These are phyloP conservation scores for Fusarium veterinarium DNA, from an alignment of 2,329 filamentous ascomycete genomes.

Conservation along the genomic window DNA sequence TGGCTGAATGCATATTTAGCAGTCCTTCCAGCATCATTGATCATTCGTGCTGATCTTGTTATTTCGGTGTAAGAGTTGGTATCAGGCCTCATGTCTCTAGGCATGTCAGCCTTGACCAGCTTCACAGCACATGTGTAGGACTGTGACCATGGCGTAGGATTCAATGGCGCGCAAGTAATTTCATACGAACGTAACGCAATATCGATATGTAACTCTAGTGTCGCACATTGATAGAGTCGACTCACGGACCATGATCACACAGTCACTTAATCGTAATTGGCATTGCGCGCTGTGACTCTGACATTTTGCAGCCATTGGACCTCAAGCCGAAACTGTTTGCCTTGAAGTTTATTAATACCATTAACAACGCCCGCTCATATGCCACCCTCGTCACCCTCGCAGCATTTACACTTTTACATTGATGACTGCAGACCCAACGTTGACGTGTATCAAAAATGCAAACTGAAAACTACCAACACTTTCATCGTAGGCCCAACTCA, in stretches of 20 bases:
- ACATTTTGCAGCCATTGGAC: not conserved
- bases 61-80: slow-evolving; percentile 8
- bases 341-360: not conserved
- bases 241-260: not conserved
- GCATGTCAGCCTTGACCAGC: not conserved
- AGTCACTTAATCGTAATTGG: not conserved
- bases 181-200: not conserved
- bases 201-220: not conserved
- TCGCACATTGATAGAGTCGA: not conserved
- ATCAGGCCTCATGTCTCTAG: not conserved
- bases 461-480: not conserved
- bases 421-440: not conserved
- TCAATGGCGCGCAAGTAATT: not conserved
- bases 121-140: not conserved
- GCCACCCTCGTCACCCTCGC: not conserved
- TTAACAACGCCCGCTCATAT: not conserved
- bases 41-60: slow-evolving; percentile 6
- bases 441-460: not conserved
- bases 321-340: not conserved
- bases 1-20: not conserved
- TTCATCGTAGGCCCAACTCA: not conserved
- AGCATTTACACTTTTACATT: not conserved
- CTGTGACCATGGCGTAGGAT: not conserved
- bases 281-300: not conserved
- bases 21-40: not conserved